These are phyloP conservation scores for Citrus reticulata DNA, from an alignment of 345 rosid species.

Conservation along the genomic window DNA sequence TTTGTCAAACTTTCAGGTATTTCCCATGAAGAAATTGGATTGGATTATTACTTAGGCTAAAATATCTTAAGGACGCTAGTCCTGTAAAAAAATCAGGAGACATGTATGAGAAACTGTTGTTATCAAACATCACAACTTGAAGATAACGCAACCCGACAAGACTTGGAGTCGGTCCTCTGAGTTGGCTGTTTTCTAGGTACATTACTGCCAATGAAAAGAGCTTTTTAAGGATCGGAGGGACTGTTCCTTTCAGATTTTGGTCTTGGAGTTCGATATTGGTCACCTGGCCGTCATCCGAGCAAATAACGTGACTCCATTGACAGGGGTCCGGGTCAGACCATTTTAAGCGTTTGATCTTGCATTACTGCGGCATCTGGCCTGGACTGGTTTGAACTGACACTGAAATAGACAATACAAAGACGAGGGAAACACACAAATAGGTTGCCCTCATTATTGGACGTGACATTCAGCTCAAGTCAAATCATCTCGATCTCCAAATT, in stretches of 20 bases:
- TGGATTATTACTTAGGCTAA: slow-evolving; percentile 44
- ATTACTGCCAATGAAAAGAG: slow-evolving; percentile 37
- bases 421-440: background rate
- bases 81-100: slow-evolving; percentile 61
- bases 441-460: background rate
- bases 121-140: slow-evolving; percentile 29
- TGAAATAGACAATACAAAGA: background rate
- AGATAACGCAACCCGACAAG: slow-evolving; percentile 43
- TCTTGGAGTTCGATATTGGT: slow-evolving; percentile 50
- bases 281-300: slow-evolving; percentile 34
- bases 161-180: slow-evolving; percentile 56
- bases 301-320: slow-evolving; percentile 43
- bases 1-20: slow-evolving; percentile 43
- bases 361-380: background rate
- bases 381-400: slow-evolving; percentile 11
- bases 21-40: slow-evolving; percentile 47
- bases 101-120: slow-evolving; percentile 44
- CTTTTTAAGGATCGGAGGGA: slow-evolving; percentile 48
- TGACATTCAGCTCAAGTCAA: no score
- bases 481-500: no score
- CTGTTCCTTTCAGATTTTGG: slow-evolving; percentile 35
- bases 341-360: slow-evolving; percentile 24
- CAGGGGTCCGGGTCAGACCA: slow-evolving; percentile 75
- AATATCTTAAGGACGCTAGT: slow-evolving; percentile 31
- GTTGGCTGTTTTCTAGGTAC: slow-evolving; percentile 47